These are phyloP conservation scores for Mycosphaerella sp. DNA, from an alignment of 2,329 filamentous ascomycete species.

Conservation along the genomic window DNA sequence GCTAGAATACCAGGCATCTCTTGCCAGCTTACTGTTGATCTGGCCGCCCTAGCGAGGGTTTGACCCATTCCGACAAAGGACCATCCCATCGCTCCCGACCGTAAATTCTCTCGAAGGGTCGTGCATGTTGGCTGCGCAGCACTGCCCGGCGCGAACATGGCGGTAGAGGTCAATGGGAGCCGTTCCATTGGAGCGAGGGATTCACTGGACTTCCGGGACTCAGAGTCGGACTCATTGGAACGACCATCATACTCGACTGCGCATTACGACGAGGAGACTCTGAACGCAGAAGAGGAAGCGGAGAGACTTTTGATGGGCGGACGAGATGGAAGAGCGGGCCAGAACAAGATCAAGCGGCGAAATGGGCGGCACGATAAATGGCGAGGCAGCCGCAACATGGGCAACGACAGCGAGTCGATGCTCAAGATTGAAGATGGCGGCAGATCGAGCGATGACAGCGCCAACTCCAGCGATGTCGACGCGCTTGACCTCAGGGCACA, in stretches of 20 bases:
- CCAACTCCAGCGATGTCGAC: constrained; percentile 41
- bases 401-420: constrained; percentile 61
- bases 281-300: constrained; percentile 44
- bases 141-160: background rate
- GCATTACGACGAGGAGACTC: constrained; percentile 35
- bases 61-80: too few species aligned
- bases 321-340: constrained; percentile 11
- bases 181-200: background rate
- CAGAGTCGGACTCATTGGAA: constrained; percentile 5
- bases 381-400: constrained; percentile 54
- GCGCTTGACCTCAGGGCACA: constrained; percentile 40
- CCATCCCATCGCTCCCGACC: too few species aligned
- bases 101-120: background rate
- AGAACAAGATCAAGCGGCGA: constrained; percentile 18
- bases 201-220: background rate
- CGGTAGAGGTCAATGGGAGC: background rate
- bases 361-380: constrained; percentile 31
- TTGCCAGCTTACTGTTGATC: too few species aligned
- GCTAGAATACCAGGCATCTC: too few species aligned
- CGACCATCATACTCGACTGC: constrained; percentile 1
- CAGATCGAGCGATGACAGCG: constrained; percentile 21
- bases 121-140: too few species aligned
- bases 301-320: constrained; percentile 37
- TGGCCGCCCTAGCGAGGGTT: too few species aligned
- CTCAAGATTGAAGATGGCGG: constrained; percentile 85